A percentile compares a stretch with the other conserved stretches of the same genome.
Conservation (phyloP, 441 rosid species). For the Pelargonium fulgidum region DNA sequence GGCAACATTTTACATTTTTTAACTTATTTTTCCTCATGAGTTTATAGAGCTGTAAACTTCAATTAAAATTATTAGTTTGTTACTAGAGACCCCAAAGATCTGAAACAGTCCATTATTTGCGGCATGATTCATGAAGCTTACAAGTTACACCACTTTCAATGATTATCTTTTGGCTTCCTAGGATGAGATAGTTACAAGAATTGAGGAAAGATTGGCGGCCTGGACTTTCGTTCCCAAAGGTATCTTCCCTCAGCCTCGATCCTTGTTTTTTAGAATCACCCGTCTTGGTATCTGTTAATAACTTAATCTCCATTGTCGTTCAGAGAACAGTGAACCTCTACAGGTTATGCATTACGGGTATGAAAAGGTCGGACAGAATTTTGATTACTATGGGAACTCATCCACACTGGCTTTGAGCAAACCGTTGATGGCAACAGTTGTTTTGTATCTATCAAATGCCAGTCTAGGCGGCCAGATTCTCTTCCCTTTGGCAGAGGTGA, state of each 20-base stretch:
- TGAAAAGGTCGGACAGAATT: conserved; percentile 39
- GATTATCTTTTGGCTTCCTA: conserved; percentile 23
- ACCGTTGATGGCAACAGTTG: conserved; percentile 53
- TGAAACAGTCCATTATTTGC: neutral
- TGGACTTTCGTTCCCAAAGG: conserved; percentile 92
- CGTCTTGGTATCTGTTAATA: conserved; percentile 7
- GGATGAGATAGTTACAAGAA: conserved; percentile 54
- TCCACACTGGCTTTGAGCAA: conserved; percentile 27
- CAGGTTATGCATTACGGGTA: conserved; percentile 41
- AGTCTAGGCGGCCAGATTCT: conserved; percentile 67
- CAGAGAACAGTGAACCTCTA: conserved; percentile 58
- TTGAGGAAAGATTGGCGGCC: conserved; percentile 73
- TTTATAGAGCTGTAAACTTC: neutral
- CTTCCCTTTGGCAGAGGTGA: conserved; percentile 66
- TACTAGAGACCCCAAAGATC: neutral
- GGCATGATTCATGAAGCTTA: conserved; percentile 1
- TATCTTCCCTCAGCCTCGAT: conserved; percentile 15
- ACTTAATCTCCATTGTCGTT: conserved; percentile 15
- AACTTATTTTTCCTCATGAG: neutral
- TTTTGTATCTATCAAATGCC: conserved; percentile 72
- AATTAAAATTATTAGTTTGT: neutral
- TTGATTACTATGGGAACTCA: conserved; percentile 48
- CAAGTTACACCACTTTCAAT: conserved; percentile 11
- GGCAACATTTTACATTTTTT: neutral
- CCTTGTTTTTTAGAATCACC: neutral